These are phyloP conservation scores for Holtermannia corniformis DNA, from an alignment of 768 basidiomycete genomes.

Conservation along the genomic window DNA sequence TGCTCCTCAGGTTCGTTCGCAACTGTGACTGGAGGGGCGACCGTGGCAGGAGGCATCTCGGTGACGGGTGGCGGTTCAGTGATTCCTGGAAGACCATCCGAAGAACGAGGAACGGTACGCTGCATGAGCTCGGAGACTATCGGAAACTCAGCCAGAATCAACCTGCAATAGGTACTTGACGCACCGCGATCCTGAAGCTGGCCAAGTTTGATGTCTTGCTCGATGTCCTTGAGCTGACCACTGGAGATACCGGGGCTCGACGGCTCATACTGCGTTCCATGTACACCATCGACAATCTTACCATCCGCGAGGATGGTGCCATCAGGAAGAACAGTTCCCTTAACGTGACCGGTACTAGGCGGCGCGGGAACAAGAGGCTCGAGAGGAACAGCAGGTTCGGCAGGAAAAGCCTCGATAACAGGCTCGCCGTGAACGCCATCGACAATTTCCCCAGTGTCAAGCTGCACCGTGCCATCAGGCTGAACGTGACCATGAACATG, in stretches of 20 bases:
- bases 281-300: conserved; percentile 32
- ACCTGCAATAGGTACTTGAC: not conserved
- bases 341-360: conserved; percentile 19
- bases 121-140: conserved; percentile 34
- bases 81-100: not conserved
- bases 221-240: conserved; percentile 18
- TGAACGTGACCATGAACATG: conserved; percentile 29
- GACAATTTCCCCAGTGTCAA: conserved; percentile 30
- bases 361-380: conserved; percentile 12
- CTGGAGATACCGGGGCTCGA: not conserved
- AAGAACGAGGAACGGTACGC: conserved; percentile 11
- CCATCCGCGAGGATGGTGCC: conserved; percentile 32
- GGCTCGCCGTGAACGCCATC: conserved; percentile 29
- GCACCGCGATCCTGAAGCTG: conserved; percentile 32
- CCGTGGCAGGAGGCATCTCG: not conserved
- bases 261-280: conserved; percentile 16
- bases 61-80: not conserved
- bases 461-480: conserved; percentile 31
- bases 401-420: conserved; percentile 3
- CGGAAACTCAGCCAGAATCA: conserved; percentile 6
- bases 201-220: conserved; percentile 35
- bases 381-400: conserved; percentile 12
- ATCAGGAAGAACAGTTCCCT: conserved; percentile 29
- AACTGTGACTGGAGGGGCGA: not conserved
- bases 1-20: not conserved